phyloP scores from a whole-genome alignment of 345 rosid genomes.

The Citrus unshiu region DNA sequence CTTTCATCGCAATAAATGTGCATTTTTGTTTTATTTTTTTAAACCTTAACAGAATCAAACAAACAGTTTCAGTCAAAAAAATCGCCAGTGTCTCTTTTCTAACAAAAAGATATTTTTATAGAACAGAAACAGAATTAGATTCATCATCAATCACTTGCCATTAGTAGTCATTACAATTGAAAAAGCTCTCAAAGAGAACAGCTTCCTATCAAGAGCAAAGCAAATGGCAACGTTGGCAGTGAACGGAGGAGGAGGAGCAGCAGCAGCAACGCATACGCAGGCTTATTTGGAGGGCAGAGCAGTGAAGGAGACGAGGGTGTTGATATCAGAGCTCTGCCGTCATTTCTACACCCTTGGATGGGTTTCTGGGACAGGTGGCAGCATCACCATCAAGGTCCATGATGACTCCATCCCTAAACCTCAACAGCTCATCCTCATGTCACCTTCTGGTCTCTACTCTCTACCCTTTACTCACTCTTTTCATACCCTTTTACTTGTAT shows the following conservation, averaged over 20 bases:
- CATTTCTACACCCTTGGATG: conserved; percentile 90
- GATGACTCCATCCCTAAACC: conserved; percentile 72
- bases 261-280: conserved; percentile 47
- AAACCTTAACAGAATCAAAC: background rate
- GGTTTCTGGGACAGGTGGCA: conserved; percentile 95
- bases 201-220: background rate
- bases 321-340: conserved; percentile 78
- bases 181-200: background rate
- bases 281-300: conserved; percentile 65
- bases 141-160: background rate
- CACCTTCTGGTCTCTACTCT: conserved; percentile 73
- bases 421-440: conserved; percentile 81
- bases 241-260: conserved; percentile 29
- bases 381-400: conserved; percentile 80
- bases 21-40: too few relatives aligned
- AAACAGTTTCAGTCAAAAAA: background rate
- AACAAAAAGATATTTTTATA: background rate
- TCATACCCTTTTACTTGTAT: background rate
- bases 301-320: conserved; percentile 56
- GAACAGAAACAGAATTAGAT: background rate
- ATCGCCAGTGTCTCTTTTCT: background rate
- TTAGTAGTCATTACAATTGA: background rate
- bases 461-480: background rate
- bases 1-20: background rate
- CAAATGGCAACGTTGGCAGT: conserved; percentile 17